Conservation (phyloP, 176 grass and related monocot genomes). For the Avena eriantha region DNA sequence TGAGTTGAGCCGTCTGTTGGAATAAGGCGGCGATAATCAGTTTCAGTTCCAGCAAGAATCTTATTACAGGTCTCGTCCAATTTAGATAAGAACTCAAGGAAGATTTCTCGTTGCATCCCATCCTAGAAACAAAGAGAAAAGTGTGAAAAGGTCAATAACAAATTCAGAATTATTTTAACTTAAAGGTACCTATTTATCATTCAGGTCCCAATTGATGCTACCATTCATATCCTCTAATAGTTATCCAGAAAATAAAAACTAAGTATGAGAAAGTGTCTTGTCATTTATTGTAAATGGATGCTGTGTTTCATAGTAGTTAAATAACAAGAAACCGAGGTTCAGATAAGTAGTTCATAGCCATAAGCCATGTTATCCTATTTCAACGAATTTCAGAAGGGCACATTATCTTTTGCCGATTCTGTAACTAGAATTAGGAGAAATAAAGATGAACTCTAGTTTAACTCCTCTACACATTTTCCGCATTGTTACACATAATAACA, state of each 20-base stretch:
- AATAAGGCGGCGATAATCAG: conserved; percentile 87
- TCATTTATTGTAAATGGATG: conserved; percentile 16
- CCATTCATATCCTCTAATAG: not conserved
- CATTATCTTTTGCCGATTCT: not conserved
- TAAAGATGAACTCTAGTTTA: conserved; percentile 10
- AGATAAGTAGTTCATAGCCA: conserved; percentile 12
- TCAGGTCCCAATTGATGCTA: not conserved
- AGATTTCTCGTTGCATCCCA: conserved; percentile 92
- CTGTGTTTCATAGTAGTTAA: not conserved
- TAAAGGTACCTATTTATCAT: conserved; percentile 5
- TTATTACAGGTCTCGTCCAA: conserved; percentile 81
- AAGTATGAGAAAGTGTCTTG: not conserved
- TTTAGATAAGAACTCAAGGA: conserved; percentile 77
- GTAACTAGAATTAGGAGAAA: not conserved
- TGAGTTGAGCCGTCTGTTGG: conserved; percentile 60
- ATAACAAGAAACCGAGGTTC: not conserved
- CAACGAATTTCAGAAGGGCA: not conserved
- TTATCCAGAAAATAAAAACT: not conserved
- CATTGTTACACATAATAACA: not conserved
- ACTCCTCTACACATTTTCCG: not conserved
- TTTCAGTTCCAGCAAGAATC: conserved; percentile 71
- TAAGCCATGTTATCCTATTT: conserved; percentile 10
- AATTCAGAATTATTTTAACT: conserved; percentile 25
- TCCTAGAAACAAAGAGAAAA: conserved; percentile 57
- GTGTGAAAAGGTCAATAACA: conserved; percentile 33